Base-by-base conservation (phyloP, 495 filamentous ascomycete genomes). In the Parathielavia hyrcaniae region DNA sequence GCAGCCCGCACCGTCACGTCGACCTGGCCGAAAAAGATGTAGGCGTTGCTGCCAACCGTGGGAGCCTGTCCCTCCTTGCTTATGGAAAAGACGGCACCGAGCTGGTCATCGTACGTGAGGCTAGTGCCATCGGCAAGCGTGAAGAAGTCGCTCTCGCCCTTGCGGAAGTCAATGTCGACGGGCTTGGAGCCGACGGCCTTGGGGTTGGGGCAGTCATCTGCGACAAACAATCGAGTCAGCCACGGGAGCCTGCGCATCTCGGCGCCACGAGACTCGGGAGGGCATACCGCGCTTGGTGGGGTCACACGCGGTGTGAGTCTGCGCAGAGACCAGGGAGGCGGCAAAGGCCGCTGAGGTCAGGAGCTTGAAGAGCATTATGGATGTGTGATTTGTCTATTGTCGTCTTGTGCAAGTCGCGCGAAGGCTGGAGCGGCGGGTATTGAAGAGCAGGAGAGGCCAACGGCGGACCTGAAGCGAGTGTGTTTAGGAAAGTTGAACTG, bases 1-100 rank as follows among this genome's bases (percentile, higher is more conserved):
- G 87, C 79, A 57, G 86, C 86, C 68, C 85, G 78, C 50, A 88
- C 72, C 55, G 77, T 78, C 41, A 86, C 77, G 54, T 87, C 83
- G 50, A 90, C 77, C 62, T 84, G 81, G 59, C 89, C 89, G 73
- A 87, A 91, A 78, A 92, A 87, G 67, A 93, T 85, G 71, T 87
- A 90, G 67, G 85, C 83, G 55, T 73, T 81, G 67, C 68, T 74
- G 60, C 77, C 79, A 58, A 97, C 79, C 52, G 89, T 84, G 7
- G 91, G 92, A 8, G 88, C 83, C 63, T 97, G 85, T 4, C 82
- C 86, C 59, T 83, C 76, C 65, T 87, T 81, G 59, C 80, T 75
- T 60, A 97, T 85, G 39, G 83, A 86, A 75, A 95, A 93, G 13
- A 77, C 77, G 44, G 82, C 89, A 30, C 91, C 91, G 61, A 84